Conservation (phyloP, 2,329 filamentous ascomycete species). For the Pseudocercospora macadamiae region DNA sequence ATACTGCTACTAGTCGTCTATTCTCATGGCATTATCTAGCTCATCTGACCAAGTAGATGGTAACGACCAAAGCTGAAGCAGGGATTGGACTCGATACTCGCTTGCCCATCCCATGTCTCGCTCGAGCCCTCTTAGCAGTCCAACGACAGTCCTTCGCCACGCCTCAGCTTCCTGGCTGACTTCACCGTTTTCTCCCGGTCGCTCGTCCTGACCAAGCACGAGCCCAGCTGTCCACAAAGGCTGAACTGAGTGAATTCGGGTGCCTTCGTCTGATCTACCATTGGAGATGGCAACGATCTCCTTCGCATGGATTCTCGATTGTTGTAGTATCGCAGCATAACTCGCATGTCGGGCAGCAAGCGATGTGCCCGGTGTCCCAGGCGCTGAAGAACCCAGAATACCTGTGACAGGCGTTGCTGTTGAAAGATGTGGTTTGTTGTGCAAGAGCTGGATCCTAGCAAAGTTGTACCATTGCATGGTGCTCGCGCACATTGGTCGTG, state of each 20-base stretch:
- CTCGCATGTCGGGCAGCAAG: slow-evolving; percentile 58
- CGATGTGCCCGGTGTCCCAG: slow-evolving; percentile 40
- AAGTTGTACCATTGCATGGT: slow-evolving; percentile 70
- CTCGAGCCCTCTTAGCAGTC: slow-evolving; percentile 62
- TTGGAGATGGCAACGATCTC: slow-evolving; percentile 66
- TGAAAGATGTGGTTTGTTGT: slow-evolving; percentile 62
- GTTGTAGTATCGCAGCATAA: slow-evolving; percentile 60
- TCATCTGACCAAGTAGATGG: slow-evolving; percentile 21
- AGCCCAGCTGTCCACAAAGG: slow-evolving; percentile 65
- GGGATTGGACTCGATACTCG: slow-evolving; percentile 61
- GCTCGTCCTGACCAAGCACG: slow-evolving; percentile 54
- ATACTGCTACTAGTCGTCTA: neutral
- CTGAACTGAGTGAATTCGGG: slow-evolving; percentile 61
- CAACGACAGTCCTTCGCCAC: slow-evolving; percentile 59
- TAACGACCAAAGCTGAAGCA: slow-evolving; percentile 52
- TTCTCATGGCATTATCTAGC: neutral
- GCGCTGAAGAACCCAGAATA: slow-evolving; percentile 2
- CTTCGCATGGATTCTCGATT: slow-evolving; percentile 60
- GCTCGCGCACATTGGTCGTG: slow-evolving; percentile 64
- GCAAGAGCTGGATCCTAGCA: slow-evolving; percentile 62
- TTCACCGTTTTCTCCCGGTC: slow-evolving; percentile 18
- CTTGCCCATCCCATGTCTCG: slow-evolving; percentile 66
- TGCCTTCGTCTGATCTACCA: slow-evolving; percentile 58
- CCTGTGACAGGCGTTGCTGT: slow-evolving; percentile 36
- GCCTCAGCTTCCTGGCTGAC: slow-evolving; percentile 34